Evolutionary conservation across 2,329 filamentous ascomycete genomes (phyloP), one percentile per base, ranked within the genome.

Genomic region (Leptographium radiaticola): DNA sequence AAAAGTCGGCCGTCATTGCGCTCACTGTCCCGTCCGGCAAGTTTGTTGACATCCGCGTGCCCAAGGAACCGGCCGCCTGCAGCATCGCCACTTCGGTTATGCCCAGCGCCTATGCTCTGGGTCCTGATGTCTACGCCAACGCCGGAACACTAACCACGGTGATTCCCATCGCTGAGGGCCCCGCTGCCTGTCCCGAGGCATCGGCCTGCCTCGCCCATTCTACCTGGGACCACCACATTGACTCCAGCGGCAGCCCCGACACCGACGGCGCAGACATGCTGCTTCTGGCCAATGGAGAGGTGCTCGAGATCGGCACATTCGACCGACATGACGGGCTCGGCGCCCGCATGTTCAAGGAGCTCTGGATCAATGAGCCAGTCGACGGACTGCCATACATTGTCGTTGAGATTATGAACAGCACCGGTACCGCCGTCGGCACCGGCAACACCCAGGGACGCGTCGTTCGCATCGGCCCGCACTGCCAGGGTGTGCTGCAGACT

Each of bases 11-110:
- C 6, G 53, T 54, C 30, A 36, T 54, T 15, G 53, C 53, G 5
- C 49, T 54, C 3, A 54, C 48, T 7, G 43, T 31, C 15, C 53
- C 53, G 16, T 54, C 53, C 5, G 53, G 53, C 20, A 54, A 51
- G 30, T 54, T 51, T 43, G 53, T 54, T 36, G 53, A 54, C 38
- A 47, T 54, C 11, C 47, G 53, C 13, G 53, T 54, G 4, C 53
- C 53, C 20, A 43, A 47, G 20, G 34, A 39, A 8, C 1, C 30
- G 7, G 13, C 34, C 30, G 10, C 8, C 9, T 30, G 11, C 30
- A 43, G 16, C 20, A n/a, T 20, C 10, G 43, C 43, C 25, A 36
- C 25, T 3, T 18, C 40, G 4, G 53, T 54, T 16, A 54, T 54
- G 40, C 40, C 48, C 1, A 47, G 20, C 18, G 42, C 40, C 18